Evolutionary conservation across 2,329 filamentous ascomycete genomes (phyloP), one percentile per base, ranked within the genome.

Genomic region (Penicillium aurantiogriseum): DNA sequence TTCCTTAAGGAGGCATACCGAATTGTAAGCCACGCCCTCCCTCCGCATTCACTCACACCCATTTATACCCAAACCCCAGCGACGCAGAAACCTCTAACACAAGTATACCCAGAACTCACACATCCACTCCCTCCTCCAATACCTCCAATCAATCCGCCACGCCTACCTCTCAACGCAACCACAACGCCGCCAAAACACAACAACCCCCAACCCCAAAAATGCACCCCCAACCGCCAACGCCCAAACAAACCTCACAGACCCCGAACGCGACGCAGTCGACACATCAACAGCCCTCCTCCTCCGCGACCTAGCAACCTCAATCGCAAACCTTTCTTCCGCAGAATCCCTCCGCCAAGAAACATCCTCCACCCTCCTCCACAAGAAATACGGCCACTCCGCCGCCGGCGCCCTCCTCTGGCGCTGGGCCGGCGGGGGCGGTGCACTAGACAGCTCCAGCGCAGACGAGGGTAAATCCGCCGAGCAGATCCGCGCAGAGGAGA

Each of bases 1-100:
- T 99, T 97, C 72, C 80, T 97, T 35, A 92, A 93, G 71, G 93
- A 97, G 77, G 94, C 94, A 52, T 94, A 96, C 77, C 86, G 89
- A 72, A 97, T 97, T 74, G 92, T 95, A 55, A 51, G 67, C 63
- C 60, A 63, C 19, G 51, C 56, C 35, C 44, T 35, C 56, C 35
- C 44, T 35, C 29, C 46, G 52, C 51, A 33, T 23, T 33, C 51
- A 33, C 21, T 31, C 36, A 29, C 29, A 51, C 48, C 10, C 23
- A 21, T 7, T 21, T 21, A 23, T 10, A 25, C 17, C n/a, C 31
- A 39, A 43, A 27, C n/a, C 42, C 36, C n/a, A 29, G 9, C 19
- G 54, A 35, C 25, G 1, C 13, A 44, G 15, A 44, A 50, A 23
- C 31, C 23, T 25, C 45, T 58, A 51, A 55, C 51, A 51, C 17